phyloP scores from a whole-genome alignment of 1,284 basidiomycete genomes.

The Pseudozyma thailandica region DNA sequence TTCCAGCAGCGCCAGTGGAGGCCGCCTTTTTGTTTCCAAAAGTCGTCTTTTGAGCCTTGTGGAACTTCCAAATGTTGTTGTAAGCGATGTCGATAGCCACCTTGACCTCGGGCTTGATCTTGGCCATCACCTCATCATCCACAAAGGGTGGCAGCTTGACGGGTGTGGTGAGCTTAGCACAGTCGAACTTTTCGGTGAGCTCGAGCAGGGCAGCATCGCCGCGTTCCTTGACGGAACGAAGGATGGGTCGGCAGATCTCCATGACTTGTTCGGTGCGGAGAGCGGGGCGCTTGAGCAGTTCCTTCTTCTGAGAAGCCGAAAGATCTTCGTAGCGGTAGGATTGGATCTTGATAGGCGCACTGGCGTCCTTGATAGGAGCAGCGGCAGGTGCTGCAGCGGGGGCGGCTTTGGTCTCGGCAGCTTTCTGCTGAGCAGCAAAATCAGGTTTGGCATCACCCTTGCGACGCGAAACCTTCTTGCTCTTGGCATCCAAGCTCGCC shows the following conservation, averaged over 20 bases:
- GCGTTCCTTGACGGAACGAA: constrained; percentile 82
- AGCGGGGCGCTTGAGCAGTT: constrained; percentile 87
- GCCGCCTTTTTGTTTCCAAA: constrained; percentile 71
- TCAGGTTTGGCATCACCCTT: constrained; percentile 93
- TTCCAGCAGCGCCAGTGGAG: constrained; percentile 25
- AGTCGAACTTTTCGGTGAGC: constrained; percentile 93
- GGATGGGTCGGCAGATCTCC: constrained; percentile 91
- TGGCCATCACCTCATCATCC: constrained; percentile 71
- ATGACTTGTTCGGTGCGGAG: constrained; percentile 95
- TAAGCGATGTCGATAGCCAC: constrained; percentile 92
- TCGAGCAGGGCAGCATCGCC: constrained; percentile 90
- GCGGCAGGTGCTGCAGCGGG: constrained; percentile 27
- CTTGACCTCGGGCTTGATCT: constrained; percentile 71
- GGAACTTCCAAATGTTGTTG: constrained; percentile 77
- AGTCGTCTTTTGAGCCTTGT: constrained; percentile 66
- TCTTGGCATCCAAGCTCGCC: constrained; percentile 83
- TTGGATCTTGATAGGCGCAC: constrained; percentile 70
- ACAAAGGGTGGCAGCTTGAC: constrained; percentile 61
- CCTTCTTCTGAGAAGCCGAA: constrained; percentile 73
- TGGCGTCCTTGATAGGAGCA: constrained; percentile 58
- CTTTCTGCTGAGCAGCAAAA: constrained; percentile 72
- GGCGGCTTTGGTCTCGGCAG: constrained; percentile 56
- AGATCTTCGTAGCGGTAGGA: constrained; percentile 66
- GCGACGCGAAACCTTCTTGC: constrained; percentile 85
- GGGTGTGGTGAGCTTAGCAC: constrained; percentile 74